Evolutionary conservation across 352 stramenopile genomes (phyloP).

Genomic region (Phytophthora idaei): DNA sequence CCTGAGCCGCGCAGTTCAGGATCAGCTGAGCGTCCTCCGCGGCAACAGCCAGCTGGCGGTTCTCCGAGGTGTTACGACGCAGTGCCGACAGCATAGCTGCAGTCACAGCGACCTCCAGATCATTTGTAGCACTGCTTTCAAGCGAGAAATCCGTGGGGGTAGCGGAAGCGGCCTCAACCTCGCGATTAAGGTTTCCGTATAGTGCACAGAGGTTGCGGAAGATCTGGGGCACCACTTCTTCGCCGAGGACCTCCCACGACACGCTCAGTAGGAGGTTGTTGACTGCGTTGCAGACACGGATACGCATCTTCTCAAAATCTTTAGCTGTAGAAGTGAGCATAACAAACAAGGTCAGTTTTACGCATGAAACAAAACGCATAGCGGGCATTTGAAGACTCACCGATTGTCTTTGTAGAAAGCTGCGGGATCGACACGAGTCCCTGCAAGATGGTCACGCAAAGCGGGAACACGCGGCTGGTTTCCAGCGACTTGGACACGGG

Average conservation of each 20-base stretch:
- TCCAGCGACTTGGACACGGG: constrained; percentile 43
- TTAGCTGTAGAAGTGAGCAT: constrained; percentile 28
- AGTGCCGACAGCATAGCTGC: constrained; percentile 76
- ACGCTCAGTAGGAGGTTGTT: constrained; percentile 82
- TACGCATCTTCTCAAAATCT: constrained; percentile 85
- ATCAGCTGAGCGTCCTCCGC: constrained; percentile 74
- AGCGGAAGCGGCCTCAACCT: constrained; percentile 28
- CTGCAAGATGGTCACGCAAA: constrained; percentile 74
- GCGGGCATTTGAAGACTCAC: constrained; percentile 27
- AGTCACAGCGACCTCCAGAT: constrained; percentile 73
- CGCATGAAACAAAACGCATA: background rate
- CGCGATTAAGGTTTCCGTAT: constrained; percentile 66
- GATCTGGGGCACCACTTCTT: constrained; percentile 67
- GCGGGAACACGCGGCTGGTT: constrained; percentile 54
- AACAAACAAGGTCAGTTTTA: constrained; percentile 11
- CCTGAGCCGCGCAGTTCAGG: constrained; percentile 65
- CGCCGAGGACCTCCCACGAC: constrained; percentile 58
- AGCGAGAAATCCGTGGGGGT: constrained; percentile 41
- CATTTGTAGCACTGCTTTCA: constrained; percentile 50
- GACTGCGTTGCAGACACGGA: constrained; percentile 78
- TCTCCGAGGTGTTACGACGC: constrained; percentile 59
- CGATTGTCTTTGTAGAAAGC: constrained; percentile 53
- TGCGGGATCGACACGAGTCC: constrained; percentile 75
- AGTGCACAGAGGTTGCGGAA: constrained; percentile 83
- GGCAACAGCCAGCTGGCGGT: constrained; percentile 57